Percentiles rank a stretch among this genome's conserved stretches.
phyloP scores from a whole-genome alignment of 2,329 filamentous ascomycete genomes.

The Aspergillus transmontanensis region DNA sequence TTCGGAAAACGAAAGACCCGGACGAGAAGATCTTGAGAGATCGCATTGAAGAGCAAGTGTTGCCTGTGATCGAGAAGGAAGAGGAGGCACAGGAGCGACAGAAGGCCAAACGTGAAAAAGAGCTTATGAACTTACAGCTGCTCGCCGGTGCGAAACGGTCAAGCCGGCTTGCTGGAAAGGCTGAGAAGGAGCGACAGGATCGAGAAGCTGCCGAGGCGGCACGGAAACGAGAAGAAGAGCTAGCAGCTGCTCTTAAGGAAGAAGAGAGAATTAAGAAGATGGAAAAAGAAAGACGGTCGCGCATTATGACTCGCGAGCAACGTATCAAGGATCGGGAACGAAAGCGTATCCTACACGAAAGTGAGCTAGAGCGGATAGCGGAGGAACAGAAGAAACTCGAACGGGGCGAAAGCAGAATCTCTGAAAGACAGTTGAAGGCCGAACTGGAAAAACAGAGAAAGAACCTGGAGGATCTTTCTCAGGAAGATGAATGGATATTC shows the following conservation, averaged over 20 bases:
- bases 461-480: constrained; percentile 71
- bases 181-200: constrained; percentile 75
- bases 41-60: constrained; percentile 72
- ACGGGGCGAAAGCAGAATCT: constrained; percentile 63
- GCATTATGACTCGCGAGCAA: constrained; percentile 81
- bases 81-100: constrained; percentile 70
- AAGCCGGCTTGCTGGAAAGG: constrained; percentile 79
- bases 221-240: constrained; percentile 64
- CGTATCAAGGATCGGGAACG: constrained; percentile 83
- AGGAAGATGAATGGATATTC: constrained; percentile 88
- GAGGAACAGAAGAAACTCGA: constrained; percentile 69
- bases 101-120: constrained; percentile 73
- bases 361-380: constrained; percentile 77
- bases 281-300: constrained; percentile 74
- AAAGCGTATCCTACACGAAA: constrained; percentile 79
- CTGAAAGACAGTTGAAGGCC: constrained; percentile 76
- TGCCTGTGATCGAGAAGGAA: constrained; percentile 82
- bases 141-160: constrained; percentile 94
- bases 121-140: constrained; percentile 78
- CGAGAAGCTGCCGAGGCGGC: constrained; percentile 72
- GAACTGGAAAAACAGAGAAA: constrained; percentile 80
- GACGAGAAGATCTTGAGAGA: constrained; percentile 80
- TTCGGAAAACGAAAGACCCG: constrained; percentile 75
- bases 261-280: constrained; percentile 63
- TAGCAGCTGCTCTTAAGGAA: constrained; percentile 63